These are phyloP conservation scores for Neopestalotiopsis rosae DNA, from an alignment of 2,329 filamentous ascomycete genomes.

Conservation along the genomic window DNA sequence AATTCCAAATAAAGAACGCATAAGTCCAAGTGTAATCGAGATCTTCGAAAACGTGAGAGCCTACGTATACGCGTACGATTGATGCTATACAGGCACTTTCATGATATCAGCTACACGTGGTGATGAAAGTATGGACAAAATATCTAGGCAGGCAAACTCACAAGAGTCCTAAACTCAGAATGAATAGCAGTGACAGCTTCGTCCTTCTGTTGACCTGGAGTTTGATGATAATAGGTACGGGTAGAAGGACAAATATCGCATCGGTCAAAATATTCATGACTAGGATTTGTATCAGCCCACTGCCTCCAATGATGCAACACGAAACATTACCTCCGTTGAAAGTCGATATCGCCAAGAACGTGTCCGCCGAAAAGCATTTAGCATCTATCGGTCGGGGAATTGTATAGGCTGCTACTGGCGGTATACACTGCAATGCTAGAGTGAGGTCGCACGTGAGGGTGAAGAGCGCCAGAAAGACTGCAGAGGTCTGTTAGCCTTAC, in stretches of 20 bases:
- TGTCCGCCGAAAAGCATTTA: conserved; percentile 14
- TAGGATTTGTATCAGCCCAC: neutral
- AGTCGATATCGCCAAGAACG: conserved; percentile 13
- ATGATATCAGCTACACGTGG: neutral
- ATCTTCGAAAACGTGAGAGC: conserved; percentile 16
- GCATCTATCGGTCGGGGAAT: conserved; percentile 11
- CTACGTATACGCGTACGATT: conserved; percentile 13
- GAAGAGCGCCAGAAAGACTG: conserved; percentile 19
- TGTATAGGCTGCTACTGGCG: conserved; percentile 3
- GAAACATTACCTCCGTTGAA: conserved; percentile 15
- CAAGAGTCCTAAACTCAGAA: conserved; percentile 19
- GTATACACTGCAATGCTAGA: conserved; percentile 18
- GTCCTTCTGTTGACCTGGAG: conserved; percentile 20
- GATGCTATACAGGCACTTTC: conserved; percentile 19
- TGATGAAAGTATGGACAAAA: neutral
- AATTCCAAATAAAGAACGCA: conserved; percentile 20
- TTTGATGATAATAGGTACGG: conserved; percentile 19
- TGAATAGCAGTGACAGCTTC: conserved; percentile 14
- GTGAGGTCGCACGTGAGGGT: conserved; percentile 19
- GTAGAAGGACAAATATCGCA: conserved; percentile 18
- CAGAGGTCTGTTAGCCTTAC: neutral
- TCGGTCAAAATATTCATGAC: conserved; percentile 22
- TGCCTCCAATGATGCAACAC: neutral
- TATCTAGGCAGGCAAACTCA: neutral
- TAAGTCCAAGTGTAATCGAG: conserved; percentile 13